Evolutionary conservation across 345 rosid species (phyloP), one percentile per base, ranked within the genome.

Genomic region (Eucalyptus fibrosa): DNA sequence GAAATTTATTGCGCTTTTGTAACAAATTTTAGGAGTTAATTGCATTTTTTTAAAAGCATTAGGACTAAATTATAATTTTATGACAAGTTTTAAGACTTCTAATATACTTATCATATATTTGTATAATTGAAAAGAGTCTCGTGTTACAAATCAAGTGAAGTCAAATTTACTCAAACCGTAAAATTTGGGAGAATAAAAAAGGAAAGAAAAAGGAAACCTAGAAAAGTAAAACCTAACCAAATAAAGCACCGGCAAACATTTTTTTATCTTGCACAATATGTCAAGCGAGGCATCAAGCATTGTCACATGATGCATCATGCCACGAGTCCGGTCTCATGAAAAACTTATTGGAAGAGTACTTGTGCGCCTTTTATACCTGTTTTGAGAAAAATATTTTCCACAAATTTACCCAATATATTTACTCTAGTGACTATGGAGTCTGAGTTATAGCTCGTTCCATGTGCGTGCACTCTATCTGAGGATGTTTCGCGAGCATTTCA

Each of bases 1-100:
- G 1, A 2, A 53, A 0, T 53, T 53, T 8, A 53, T 53, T 19
- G 5, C 5, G 19, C 2, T 19, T 4, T 53, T 53, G 1, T 19
- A 53, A 21, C 0, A 53, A 53, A 8, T 53, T 53, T 53, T 8
- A 53, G 0, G 2, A 53, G 24, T 53, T 53, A 53, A 53, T 19
- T 53, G 2, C 10, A 53, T 0, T 53, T 53, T 53, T 53, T 19
- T 8, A 0, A 53, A 19, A 19, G 59, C 4, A 53, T 1, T 19
- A 53, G 5, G 1, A 19, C 1, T 53, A 53, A 53, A 19, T 53
- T 53, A 1, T 2, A 53, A 1, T 53, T 53, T 53, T 4, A 19
- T 53, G 11, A 53, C 2, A 53, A 19, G 2, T 19, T 53, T 53
- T 53, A 53, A 2, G 26, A 21, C 1, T 53, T 53, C 0, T 53